phyloP scores from a whole-genome alignment of 2,329 filamentous ascomycete species.

The Blastomyces emzantsi region DNA sequence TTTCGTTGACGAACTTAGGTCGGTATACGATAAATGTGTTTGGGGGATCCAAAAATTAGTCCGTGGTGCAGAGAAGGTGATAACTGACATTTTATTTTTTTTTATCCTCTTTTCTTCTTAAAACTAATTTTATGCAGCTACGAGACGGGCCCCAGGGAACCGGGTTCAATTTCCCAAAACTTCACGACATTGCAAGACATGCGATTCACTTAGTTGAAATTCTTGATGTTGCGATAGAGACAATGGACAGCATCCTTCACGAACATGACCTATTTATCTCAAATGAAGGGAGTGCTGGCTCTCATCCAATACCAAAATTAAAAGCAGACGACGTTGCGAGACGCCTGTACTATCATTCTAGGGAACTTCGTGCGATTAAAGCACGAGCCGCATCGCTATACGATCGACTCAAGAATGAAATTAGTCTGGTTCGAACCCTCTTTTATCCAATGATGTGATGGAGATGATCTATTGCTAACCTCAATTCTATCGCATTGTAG shows the following conservation, averaged over 20 bases:
- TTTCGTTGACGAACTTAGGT: conserved; percentile 18
- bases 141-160: not conserved
- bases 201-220: conserved; percentile 27
- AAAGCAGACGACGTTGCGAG: conserved; percentile 6
- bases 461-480: conserved; percentile 5
- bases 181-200: conserved; percentile 29
- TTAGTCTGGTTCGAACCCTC: conserved; percentile 22
- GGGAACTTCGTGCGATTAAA: conserved; percentile 23
- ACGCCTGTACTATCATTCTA: conserved; percentile 18
- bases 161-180: conserved; percentile 18
- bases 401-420: conserved; percentile 28
- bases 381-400: conserved; percentile 23
- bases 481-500: conserved; percentile 13
- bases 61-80: conserved; percentile 25
- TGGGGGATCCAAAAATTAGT: conserved; percentile 26
- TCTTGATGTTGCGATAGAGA: conserved; percentile 26
- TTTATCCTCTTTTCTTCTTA: not conserved
- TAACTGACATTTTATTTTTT: not conserved
- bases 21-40: conserved; percentile 23
- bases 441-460: not conserved
- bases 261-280: conserved; percentile 18
- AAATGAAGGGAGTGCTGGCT: conserved; percentile 5
- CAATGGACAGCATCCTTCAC: conserved; percentile 19
- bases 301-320: not conserved
- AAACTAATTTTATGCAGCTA: not conserved